Evolutionary conservation across 202 grass and related monocot genomes (phyloP), one percentile per base, ranked within the genome.

Genomic region (Digitaria exilis): DNA sequence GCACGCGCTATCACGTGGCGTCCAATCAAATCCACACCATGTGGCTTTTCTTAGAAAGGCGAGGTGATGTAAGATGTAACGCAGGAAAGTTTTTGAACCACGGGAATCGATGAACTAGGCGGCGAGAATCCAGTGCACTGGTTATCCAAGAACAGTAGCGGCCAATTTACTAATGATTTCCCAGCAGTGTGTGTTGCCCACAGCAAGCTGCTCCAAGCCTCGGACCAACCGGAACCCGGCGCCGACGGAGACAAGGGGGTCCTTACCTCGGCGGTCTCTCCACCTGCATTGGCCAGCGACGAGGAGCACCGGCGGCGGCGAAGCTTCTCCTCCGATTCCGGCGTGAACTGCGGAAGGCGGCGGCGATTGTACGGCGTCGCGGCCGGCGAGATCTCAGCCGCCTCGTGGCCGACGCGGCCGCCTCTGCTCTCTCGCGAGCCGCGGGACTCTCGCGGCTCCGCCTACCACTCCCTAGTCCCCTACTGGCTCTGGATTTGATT

Each of bases 1-100:
- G 50, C 57, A 86, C 79, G 69, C 46, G 39, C 21, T n/a, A 46
- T 86, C 79, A 90, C 79, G 61, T 86, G 84, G 25, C 59, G 29
- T 7, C 83, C 83, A 67, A 61, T 79, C 68, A 58, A 86, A 85
- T 29, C 81, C 62, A 3, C 52, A 1, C 15, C 77, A 77, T 48
- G 55, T 64, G 11, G 19, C 81, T 84, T 80, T 80, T 32, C 61
- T 67, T 77, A 32, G 73, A 78, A 90, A 86, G 73, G 60, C 44
- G 67, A 68, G 25, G 15, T 44, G 70, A 70, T 73, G 28, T 14
- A 42, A 61, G 70, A 70, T 73, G 28, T 14, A 42, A 61, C 59
- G n/a, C 49, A 49, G 41, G 34, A 66, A 70, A 64, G 76, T 31
- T 57, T 19, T 59, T 57, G 10, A 77, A 62, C 75, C 84, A 82